A percentile compares a stretch with the other conserved stretches of the same genome.
These are phyloP conservation scores for Coemansia sp. DNA, from an alignment of 192 early-diverging fungal species.

Conservation along the genomic window DNA sequence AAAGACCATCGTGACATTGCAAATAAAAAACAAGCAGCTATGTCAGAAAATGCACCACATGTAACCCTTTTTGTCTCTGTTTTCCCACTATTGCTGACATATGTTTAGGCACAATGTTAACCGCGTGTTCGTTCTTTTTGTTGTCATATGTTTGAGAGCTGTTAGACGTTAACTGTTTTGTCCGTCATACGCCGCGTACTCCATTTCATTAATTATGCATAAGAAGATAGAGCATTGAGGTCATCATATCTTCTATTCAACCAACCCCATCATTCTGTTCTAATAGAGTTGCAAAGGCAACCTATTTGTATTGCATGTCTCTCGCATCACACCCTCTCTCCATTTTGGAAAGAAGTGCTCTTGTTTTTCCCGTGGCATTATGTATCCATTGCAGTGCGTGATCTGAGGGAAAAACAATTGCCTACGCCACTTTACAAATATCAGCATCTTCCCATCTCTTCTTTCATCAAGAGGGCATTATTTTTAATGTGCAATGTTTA, in stretches of 20 bases:
- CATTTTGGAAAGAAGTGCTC: not conserved
- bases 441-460: not conserved
- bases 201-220: not conserved
- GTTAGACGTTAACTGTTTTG: not conserved
- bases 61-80: not conserved
- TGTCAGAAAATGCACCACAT: not conserved
- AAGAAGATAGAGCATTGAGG: not conserved
- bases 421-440: not conserved
- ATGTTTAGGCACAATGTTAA: conserved; percentile 35
- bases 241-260: not conserved
- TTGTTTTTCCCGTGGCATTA: not conserved
- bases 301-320: not conserved
- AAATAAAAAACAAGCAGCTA: not conserved
- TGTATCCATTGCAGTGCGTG: not conserved
- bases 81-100: conserved; percentile 30
- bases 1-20: conserved; percentile 2
- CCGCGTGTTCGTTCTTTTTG: conserved; percentile 20
- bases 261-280: not conserved
- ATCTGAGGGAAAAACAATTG: conserved; percentile 1
- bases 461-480: not conserved
- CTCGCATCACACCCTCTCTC: not conserved
- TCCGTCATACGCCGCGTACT: not conserved
- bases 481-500: not conserved
- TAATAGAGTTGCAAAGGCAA: not conserved
- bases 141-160: not conserved